These are phyloP conservation scores for Acanthamoeba quina DNA, from an alignment of 208 protist genomes.

Conservation along the genomic window DNA sequence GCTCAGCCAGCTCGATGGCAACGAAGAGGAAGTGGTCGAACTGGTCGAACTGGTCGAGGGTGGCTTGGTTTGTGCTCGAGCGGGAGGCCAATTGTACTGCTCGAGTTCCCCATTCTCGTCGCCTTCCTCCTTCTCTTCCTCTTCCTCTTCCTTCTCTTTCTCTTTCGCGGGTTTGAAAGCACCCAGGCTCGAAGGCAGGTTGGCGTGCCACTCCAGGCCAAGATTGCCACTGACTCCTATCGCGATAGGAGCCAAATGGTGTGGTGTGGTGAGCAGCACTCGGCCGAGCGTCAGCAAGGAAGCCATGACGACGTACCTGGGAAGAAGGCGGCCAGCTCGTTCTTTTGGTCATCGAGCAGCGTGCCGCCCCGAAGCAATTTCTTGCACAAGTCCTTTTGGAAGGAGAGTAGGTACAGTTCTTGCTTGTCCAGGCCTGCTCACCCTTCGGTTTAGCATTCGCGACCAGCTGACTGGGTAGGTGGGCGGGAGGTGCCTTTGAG, in stretches of 20 bases:
- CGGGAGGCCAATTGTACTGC: neutral
- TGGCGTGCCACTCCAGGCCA: conserved; percentile 14
- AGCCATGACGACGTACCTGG: neutral
- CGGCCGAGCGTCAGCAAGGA: neutral
- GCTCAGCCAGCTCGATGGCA: neutral
- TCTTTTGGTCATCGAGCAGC: conserved; percentile 17
- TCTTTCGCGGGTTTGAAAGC: neutral
- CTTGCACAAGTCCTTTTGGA: conserved; percentile 12
- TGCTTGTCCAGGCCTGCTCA: neutral
- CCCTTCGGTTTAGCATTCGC: neutral
- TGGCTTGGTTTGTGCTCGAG: neutral
- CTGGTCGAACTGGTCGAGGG: too few species aligned
- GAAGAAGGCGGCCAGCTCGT: conserved; percentile 12
- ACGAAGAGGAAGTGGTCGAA: neutral
- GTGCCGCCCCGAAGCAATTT: conserved; percentile 13
- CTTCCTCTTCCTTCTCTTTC: neutral
- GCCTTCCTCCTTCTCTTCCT: neutral
- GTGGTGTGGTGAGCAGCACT: too few species aligned
- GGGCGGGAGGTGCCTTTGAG: neutral
- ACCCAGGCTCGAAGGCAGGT: neutral
- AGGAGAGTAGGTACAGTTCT: neutral
- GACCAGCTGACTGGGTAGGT: neutral
- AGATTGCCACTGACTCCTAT: conserved; percentile 46
- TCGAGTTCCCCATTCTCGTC: neutral
- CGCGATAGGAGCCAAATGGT: too few species aligned